Percentiles rank a stretch among this genome's conserved stretches.
Conservation (phyloP, 2,329 filamentous ascomycete species). For the Graphilbum fragrans region DNA sequence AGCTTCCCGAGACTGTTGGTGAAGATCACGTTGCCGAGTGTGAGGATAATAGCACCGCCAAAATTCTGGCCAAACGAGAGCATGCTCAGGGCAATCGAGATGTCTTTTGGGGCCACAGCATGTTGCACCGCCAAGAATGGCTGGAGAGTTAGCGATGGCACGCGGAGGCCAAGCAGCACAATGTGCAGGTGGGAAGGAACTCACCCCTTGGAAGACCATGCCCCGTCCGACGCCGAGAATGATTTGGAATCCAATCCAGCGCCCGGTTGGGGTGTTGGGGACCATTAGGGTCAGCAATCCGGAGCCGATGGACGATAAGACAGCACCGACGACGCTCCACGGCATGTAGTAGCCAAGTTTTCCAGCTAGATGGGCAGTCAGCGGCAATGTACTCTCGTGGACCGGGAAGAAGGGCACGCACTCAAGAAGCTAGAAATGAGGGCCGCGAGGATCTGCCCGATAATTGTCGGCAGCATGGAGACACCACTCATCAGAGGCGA, state of each 20-base stretch:
- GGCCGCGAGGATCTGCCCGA: conserved; percentile 14
- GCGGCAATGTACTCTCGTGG: too few species aligned
- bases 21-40: conserved; percentile 40
- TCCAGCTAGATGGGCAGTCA: conserved; percentile 11
- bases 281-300: conserved; percentile 22
- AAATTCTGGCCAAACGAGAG: conserved; percentile 38
- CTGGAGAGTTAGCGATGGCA: conserved; percentile 8
- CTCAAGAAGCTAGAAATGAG: too few species aligned
- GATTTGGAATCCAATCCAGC: conserved; percentile 22
- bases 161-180: not conserved
- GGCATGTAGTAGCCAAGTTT: conserved; percentile 21
- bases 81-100: conserved; percentile 17
- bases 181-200: not conserved
- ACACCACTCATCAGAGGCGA: conserved; percentile 21
- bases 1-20: conserved; percentile 21
- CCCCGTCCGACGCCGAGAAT: conserved; percentile 16
- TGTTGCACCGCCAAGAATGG: conserved; percentile 16
- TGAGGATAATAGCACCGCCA: conserved; percentile 35
- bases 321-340: conserved; percentile 17
- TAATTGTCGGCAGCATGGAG: conserved; percentile 18
- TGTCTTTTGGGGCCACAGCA: conserved; percentile 12
- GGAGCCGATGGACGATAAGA: conserved; percentile 18
- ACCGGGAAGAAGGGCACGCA: too few species aligned
- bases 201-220: conserved; percentile 15
- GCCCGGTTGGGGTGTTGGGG: conserved; percentile 12